These are phyloP conservation scores for Apiosordaria backusii DNA, from an alignment of 495 filamentous ascomycete species.

Conservation along the genomic window DNA sequence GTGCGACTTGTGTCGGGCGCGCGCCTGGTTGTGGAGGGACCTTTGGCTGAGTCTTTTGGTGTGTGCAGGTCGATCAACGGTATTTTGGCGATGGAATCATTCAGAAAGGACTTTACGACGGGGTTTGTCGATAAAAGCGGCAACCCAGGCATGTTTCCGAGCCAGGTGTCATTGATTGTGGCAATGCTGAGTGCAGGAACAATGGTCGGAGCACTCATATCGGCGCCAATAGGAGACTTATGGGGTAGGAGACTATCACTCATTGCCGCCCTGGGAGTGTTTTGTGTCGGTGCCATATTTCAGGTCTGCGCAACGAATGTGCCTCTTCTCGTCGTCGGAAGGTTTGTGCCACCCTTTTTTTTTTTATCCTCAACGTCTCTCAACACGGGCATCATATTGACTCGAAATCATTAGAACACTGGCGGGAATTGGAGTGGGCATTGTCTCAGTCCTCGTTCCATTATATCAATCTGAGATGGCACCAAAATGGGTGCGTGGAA, in stretches of 20 bases:
- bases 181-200: constrained; percentile 89
- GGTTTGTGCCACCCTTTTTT: constrained; percentile 27
- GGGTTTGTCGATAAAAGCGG: constrained; percentile 51
- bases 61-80: constrained; percentile 71
- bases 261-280: constrained; percentile 67
- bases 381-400: background rate
- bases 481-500: constrained; percentile 87
- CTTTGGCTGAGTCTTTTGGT: constrained; percentile 16
- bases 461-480: constrained; percentile 89
- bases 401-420: constrained; percentile 45
- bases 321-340: constrained; percentile 54
- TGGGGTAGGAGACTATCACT: constrained; percentile 75
- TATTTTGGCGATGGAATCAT: constrained; percentile 84
- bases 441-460: constrained; percentile 76
- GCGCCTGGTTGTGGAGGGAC: background rate
- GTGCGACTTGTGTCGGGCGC: background rate
- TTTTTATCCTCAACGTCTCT: background rate
- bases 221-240: constrained; percentile 69
- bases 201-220: constrained; percentile 70
- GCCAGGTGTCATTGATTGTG: constrained; percentile 68
- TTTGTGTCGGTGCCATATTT: constrained; percentile 75
- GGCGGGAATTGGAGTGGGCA: constrained; percentile 80
- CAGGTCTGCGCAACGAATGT: constrained; percentile 70
- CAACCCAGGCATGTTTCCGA: constrained; percentile 53
- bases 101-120: constrained; percentile 69